Evolutionary conservation across 352 stramenopile genomes (phyloP), one percentile per base, ranked within the genome.

Genomic region (Pythium brachiatum): DNA sequence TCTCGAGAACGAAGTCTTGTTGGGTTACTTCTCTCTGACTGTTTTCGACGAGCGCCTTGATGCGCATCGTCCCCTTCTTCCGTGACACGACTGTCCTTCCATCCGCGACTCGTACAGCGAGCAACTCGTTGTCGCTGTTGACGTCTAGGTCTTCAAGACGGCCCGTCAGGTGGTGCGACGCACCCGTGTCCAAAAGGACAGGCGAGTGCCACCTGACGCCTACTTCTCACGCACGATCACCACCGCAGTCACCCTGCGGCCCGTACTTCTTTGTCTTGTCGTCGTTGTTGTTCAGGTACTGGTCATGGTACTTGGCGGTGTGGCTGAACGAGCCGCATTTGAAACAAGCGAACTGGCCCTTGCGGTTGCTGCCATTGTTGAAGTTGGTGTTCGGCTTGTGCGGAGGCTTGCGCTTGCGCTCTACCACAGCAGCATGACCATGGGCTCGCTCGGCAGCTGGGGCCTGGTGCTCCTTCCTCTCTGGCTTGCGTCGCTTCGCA

Each of bases 1-100:
- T 41, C 34, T 64, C 34, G 13, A 64, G 7, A 3, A 64, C 31
- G 38, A 64, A 56, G 38, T 64, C 38, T 26, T 57, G n/a, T 38
- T 47, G 27, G 12, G 51, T 20, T 13, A 36, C 32, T 16, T 64
- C 32, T 16, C 32, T 16, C 3, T 41, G 31, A 21, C n/a, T 36
- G 26, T 53, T 41, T n/a, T 64, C 18, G 15, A 64, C 31, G 11
- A 57, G 46, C 29, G 26, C 57, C 11, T 34, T 7, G 8, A 64
- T 39, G 5, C 47, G 46, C 36, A 43, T 6, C 18, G n/a, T 38
- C 26, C 27, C 50, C 15, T 41, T 64, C 16, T 13, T 23, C 31
- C 26, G 46, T 15, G 57, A 25, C 11, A 64, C 23, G 44, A 64
- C 34, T 3, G 31, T 29, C 34, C 29, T 56, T 18, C 50, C 50